Base-by-base conservation (phyloP, 768 basidiomycete species). In the Porphyrellus cyaneotinctus region DNA sequence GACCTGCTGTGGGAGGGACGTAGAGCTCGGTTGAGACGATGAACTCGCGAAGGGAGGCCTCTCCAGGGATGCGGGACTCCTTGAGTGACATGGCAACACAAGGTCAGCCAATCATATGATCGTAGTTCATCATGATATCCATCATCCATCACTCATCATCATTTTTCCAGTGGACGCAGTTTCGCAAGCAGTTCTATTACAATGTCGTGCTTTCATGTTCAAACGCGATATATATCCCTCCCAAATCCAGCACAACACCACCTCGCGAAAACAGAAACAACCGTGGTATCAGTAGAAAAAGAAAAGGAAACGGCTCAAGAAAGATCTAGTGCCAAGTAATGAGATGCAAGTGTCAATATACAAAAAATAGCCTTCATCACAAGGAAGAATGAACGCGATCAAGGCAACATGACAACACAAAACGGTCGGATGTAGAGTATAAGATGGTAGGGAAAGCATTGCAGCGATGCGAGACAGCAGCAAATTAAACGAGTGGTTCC, bases 1-100 rank as follows among this genome's bases (percentile, higher is more conserved):
- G 64, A 23, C 75, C 71, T 6, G 80, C 77, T 33, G 76, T 69
- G 31, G 75, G 72, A 14, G 83, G 81, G 18, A 88, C 71, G 57
- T 82, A 85, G 23, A 89, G 70, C 59, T 88, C 82, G 10, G 77
- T 80, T 45, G 78, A 77, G 49, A 83, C 77, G 52, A 82, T 75
- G 62, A 82, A 85, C 64, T 88, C 86, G 54, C 63, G 70, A 39
- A 59, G 61, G 31, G 49, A 9, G 13, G 38, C 39, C 42, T 56
- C 52, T 28, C 52, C 53, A 15, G 42, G 24, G 46, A 47, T 53
- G 51, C 12, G 30, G 20, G 33, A 36, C 33, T 63, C 58, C 7
- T 23, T 26, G 33, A 51, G 36, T 12, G 53, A 52, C 62, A 64
- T 66, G 46, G 33, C 31, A 44, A 35, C 7, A 47, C 32, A 35